Evolutionary conservation across 2,329 filamentous ascomycete species (phyloP).

Genomic region (Alternaria triticimaculans): DNA sequence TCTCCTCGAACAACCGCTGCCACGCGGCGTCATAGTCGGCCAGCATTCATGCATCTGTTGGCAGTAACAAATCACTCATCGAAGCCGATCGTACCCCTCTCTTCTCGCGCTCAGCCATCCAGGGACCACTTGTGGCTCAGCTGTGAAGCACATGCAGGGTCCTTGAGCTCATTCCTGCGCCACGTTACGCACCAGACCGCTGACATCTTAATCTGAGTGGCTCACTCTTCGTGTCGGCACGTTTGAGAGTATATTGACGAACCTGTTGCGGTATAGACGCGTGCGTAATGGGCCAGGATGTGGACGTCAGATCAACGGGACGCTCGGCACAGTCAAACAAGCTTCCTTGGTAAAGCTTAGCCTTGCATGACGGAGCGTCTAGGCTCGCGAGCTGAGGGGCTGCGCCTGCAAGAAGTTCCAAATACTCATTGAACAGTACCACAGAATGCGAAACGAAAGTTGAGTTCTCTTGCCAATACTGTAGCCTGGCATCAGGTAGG

Average conservation of each 20-base stretch:
- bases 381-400: neutral
- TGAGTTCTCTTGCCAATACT: neutral
- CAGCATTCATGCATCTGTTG: neutral
- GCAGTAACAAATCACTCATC: constrained; percentile 11
- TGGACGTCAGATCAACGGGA: constrained; percentile 6
- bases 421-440: neutral
- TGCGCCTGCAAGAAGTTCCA: neutral
- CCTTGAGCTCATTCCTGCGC: constrained; percentile 12
- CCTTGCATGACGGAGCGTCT: neutral
- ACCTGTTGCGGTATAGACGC: constrained; percentile 28
- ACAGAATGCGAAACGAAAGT: neutral
- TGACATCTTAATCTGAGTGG: constrained; percentile 21
- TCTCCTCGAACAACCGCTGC: constrained; percentile 3
- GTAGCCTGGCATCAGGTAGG: neutral
- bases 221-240: neutral
- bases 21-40: constrained; percentile 19
- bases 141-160: constrained; percentile 9
- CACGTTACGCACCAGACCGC: constrained; percentile 23
- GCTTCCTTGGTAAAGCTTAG: constrained; percentile 43
- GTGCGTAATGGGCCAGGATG: constrained; percentile 31
- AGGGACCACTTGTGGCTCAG: constrained; percentile 33
- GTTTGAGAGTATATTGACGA: constrained; percentile 16
- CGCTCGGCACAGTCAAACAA: constrained; percentile 18
- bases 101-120: constrained; percentile 23
- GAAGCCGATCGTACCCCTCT: constrained; percentile 31